A percentile compares a stretch with the other conserved stretches of the same genome.
Evolutionary conservation across 352 stramenopile species (phyloP).

Genomic region (Thalassiosira hispida): DNA sequence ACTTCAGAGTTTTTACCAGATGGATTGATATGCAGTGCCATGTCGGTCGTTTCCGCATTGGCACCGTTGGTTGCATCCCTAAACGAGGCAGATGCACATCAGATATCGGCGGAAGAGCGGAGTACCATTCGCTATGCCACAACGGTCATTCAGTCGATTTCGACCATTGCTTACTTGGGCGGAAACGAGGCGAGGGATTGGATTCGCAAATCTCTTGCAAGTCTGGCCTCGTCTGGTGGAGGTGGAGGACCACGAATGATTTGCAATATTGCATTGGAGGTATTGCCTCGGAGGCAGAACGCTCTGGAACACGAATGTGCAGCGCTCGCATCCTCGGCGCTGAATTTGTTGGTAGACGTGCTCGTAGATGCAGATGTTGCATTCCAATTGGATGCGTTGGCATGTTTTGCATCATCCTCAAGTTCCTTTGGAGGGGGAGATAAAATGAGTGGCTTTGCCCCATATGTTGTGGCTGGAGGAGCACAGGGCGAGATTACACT

Average conservation of each 20-base stretch:
- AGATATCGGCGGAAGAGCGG: conserved; percentile 31
- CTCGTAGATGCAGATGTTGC: conserved; percentile 24
- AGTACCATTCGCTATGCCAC: conserved; percentile 28
- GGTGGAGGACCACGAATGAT: conserved; percentile 22
- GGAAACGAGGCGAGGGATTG: conserved; percentile 29
- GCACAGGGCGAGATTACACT: conserved; percentile 29
- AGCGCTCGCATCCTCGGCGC: conserved; percentile 19
- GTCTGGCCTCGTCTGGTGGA: not conserved
- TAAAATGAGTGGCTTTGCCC: conserved; percentile 18
- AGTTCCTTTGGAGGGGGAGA: conserved; percentile 6
- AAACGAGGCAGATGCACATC: conserved; percentile 14
- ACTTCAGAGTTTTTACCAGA: conserved; percentile 42
- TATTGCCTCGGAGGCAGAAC: conserved; percentile 19
- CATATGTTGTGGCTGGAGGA: conserved; percentile 19
- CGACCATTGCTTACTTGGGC: conserved; percentile 44
- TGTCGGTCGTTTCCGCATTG: conserved; percentile 35
- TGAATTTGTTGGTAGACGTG: conserved; percentile 47
- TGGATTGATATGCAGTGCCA: conserved; percentile 33
- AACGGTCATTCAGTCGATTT: conserved; percentile 38
- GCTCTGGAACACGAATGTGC: conserved; percentile 22
- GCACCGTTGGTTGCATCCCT: conserved; percentile 35
- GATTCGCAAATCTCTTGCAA: conserved; percentile 29
- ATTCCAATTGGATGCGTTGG: conserved; percentile 33
- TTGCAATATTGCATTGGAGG: conserved; percentile 34
- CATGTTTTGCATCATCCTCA: conserved; percentile 22